phyloP scores from a whole-genome alignment of 495 filamentous ascomycete species.

The Penicillium bovifimosum region DNA sequence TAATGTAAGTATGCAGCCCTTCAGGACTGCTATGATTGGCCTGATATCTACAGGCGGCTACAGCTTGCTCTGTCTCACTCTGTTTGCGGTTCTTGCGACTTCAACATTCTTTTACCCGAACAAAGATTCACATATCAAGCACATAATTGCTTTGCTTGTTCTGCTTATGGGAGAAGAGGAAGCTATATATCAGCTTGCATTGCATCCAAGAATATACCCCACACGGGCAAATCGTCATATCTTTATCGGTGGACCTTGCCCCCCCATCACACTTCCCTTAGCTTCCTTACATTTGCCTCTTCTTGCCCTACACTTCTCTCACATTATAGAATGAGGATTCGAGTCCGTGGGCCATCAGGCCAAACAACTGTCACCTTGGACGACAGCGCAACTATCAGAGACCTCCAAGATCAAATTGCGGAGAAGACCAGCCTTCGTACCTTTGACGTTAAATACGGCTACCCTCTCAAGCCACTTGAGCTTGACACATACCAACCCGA shows the following conservation, averaged over 20 bases:
- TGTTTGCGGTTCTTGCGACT: neutral
- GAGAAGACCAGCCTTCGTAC: slow-evolving; percentile 44
- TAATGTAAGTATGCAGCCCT: too few species aligned
- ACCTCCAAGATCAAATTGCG: slow-evolving; percentile 53
- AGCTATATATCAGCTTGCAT: neutral
- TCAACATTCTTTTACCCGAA: neutral
- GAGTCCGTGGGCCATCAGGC: slow-evolving; percentile 59
- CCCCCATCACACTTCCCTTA: neutral
- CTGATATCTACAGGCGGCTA: too few species aligned
- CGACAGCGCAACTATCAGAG: slow-evolving; percentile 58
- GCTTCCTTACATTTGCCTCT: neutral
- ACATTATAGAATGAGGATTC: slow-evolving; percentile 48
- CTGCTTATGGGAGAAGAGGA: neutral
- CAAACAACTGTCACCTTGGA: slow-evolving; percentile 57
- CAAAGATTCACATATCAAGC: neutral
- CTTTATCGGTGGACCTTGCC: slow-evolving; percentile 4
- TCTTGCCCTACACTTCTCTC: neutral
- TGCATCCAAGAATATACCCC: slow-evolving; percentile 6
- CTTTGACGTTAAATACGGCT: slow-evolving; percentile 83
- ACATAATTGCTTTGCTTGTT: too few species aligned
- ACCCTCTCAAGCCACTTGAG: slow-evolving; percentile 63
- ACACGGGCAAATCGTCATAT: slow-evolving; percentile 14
- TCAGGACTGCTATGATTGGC: too few species aligned
- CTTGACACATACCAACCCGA: slow-evolving; percentile 45
- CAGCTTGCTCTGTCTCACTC: too few species aligned